Evolutionary conservation across 768 basidiomycete species (phyloP).

Genomic region (Leccinellum rugosiceps): DNA sequence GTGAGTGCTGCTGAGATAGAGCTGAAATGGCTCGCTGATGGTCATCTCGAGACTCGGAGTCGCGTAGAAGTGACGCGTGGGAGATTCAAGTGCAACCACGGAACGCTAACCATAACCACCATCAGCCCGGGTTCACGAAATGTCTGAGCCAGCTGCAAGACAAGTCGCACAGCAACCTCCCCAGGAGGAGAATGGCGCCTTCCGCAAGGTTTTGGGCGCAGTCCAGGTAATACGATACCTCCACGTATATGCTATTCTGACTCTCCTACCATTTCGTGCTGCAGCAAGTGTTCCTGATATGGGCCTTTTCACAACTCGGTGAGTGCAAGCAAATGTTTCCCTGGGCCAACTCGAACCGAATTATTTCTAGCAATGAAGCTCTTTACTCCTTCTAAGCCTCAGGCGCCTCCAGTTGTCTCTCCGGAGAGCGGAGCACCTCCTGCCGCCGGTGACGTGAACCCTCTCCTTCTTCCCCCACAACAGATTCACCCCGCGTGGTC

Average conservation of each 20-base stretch:
- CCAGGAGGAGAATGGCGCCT: conserved; percentile 33
- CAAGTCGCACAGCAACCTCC: conserved; percentile 14
- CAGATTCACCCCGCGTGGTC: conserved; percentile 58
- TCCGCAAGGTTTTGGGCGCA: conserved; percentile 36
- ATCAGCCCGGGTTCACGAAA: conserved; percentile 6
- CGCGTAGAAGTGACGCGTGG: conserved; percentile 16
- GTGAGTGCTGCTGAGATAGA: conserved; percentile 23
- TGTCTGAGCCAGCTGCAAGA: conserved; percentile 26
- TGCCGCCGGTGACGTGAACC: conserved; percentile 37
- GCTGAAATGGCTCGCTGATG: conserved; percentile 31
- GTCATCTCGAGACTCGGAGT: conserved; percentile 18
- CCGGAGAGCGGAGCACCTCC: conserved; percentile 19
- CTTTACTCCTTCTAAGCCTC: conserved; percentile 34
- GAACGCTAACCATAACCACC: conserved; percentile 3
- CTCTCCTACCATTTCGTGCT: conserved; percentile 5
- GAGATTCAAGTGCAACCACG: conserved; percentile 12
- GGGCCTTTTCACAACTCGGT: conserved; percentile 66
- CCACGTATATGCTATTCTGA: conserved; percentile 1
- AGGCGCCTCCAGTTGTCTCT: conserved; percentile 27
- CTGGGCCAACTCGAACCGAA: background rate
- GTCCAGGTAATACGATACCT: conserved; percentile 38
- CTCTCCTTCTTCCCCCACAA: conserved; percentile 51
- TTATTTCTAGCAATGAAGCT: conserved; percentile 42
- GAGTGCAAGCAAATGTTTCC: conserved; percentile 15
- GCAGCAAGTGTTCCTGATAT: conserved; percentile 70